Percentiles rank a stretch among this genome's conserved stretches.
phyloP scores from a whole-genome alignment of 257 asterid genomes.

The Lycium barbarum region DNA sequence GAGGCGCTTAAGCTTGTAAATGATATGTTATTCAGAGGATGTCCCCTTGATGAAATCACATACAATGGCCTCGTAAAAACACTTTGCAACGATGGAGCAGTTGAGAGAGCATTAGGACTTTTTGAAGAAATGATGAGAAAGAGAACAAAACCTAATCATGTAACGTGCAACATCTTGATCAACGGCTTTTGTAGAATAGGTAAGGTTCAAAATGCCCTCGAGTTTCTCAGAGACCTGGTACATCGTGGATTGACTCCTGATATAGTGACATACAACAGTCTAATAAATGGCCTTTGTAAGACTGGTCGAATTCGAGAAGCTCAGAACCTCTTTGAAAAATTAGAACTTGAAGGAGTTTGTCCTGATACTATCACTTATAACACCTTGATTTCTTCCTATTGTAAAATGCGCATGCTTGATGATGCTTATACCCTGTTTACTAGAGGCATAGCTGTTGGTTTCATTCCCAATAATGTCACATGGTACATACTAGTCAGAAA shows the following conservation, averaged over 20 bases:
- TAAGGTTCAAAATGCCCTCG: slow-evolving; percentile 64
- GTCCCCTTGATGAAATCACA: slow-evolving; percentile 70
- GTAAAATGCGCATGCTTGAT: slow-evolving; percentile 61
- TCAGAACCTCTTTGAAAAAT: slow-evolving; percentile 56
- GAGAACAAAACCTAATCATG: slow-evolving; percentile 54
- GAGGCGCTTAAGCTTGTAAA: slow-evolving; percentile 77
- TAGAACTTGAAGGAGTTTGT: slow-evolving; percentile 58
- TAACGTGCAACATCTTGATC: slow-evolving; percentile 64
- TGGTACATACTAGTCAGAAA: slow-evolving; percentile 69
- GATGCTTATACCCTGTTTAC: slow-evolving; percentile 65
- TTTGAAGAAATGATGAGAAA: slow-evolving; percentile 76
- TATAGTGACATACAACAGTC: slow-evolving; percentile 69
- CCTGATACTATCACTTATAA: slow-evolving; percentile 78
- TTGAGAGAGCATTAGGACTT: slow-evolving; percentile 75
- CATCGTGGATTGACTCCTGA: slow-evolving; percentile 80
- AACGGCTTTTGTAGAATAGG: slow-evolving; percentile 42
- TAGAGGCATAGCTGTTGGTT: slow-evolving; percentile 65
- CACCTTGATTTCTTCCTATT: slow-evolving; percentile 66
- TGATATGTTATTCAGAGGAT: slow-evolving; percentile 86
- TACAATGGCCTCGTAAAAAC: slow-evolving; percentile 73
- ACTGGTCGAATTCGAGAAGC: slow-evolving; percentile 62
- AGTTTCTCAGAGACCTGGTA: slow-evolving; percentile 70
- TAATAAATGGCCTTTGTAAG: slow-evolving; percentile 85
- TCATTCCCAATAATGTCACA: slow-evolving; percentile 69
- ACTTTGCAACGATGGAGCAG: slow-evolving; percentile 72